Conservation (phyloP, 495 filamentous ascomycete species). For the Lophium mytilinum region DNA sequence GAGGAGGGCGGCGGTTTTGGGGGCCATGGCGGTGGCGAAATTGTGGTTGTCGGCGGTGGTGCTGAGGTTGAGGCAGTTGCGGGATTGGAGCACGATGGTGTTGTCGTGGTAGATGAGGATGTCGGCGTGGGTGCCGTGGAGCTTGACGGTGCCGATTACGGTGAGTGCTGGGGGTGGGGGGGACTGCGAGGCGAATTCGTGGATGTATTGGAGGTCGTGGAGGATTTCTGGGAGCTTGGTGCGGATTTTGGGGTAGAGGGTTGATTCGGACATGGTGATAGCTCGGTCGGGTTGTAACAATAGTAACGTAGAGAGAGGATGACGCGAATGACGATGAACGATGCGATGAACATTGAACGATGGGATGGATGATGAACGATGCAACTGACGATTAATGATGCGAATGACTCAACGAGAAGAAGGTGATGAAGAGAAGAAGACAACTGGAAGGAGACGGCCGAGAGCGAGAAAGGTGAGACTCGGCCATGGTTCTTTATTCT, state of each 20-base stretch:
- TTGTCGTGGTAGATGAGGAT: slow-evolving; percentile 27
- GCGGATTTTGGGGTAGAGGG: not conserved
- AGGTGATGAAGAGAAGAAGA: too few species aligned
- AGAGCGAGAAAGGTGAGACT: too few species aligned
- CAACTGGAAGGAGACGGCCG: too few species aligned
- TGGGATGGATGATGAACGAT: too few species aligned
- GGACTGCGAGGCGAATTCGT: not conserved
- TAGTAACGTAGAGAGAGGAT: too few species aligned
- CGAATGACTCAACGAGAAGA: too few species aligned
- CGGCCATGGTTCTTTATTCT: too few species aligned
- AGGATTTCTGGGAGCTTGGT: not conserved
- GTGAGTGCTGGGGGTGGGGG: slow-evolving; percentile 3
- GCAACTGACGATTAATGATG: too few species aligned
- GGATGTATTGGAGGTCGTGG: not conserved
- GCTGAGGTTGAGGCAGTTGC: slow-evolving; percentile 17
- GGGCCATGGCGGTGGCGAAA: slow-evolving; percentile 17
- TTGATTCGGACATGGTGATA: not conserved
- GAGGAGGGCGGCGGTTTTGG: slow-evolving; percentile 14
- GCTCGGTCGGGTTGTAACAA: too few species aligned
- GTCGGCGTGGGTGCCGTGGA: slow-evolving; percentile 34
- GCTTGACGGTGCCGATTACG: slow-evolving; percentile 32
- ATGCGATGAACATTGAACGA: too few species aligned
- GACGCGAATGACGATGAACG: too few species aligned
- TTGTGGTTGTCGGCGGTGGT: slow-evolving; percentile 23
- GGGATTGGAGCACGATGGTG: slow-evolving; percentile 26